phyloP scores from a whole-genome alignment of 129 eudicot genomes.

The Lactuca sativa region DNA sequence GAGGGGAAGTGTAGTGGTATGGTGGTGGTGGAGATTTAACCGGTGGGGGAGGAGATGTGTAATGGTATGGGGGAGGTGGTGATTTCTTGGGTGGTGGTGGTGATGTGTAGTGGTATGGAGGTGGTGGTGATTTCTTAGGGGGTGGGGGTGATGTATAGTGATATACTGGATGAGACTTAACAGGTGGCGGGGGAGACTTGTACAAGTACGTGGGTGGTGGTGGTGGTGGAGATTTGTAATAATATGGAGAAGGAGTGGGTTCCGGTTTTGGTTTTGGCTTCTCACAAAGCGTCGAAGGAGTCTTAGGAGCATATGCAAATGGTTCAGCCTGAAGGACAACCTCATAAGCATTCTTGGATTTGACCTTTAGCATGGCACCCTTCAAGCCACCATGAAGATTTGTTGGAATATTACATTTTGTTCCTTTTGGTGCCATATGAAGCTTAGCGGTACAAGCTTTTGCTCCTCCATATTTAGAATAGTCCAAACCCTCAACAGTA shows the following conservation, averaged over 20 bases:
- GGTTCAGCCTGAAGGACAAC: constrained; percentile 61
- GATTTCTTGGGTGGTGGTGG: constrained; percentile 8
- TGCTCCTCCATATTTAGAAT: constrained; percentile 62
- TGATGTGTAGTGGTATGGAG: constrained; percentile 23
- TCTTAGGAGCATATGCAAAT: constrained; percentile 59
- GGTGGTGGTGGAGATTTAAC: constrained; percentile 30
- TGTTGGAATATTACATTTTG: constrained; percentile 54
- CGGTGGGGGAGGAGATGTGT: constrained; percentile 20
- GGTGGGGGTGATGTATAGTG: constrained; percentile 24
- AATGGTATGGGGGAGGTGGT: constrained; percentile 19
- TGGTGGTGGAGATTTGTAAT: constrained; percentile 29
- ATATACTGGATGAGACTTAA: neutral
- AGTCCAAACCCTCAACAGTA: constrained; percentile 52
- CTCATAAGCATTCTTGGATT: constrained; percentile 44
- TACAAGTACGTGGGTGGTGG: constrained; percentile 4
- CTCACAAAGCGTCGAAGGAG: constrained; percentile 40
- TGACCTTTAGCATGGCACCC: constrained; percentile 58
- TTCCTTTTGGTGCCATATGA: constrained; percentile 49
- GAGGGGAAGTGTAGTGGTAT: constrained; percentile 32
- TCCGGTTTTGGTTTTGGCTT: constrained; percentile 40
- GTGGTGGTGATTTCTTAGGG: neutral
- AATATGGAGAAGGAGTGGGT: constrained; percentile 38
- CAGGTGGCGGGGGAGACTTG: neutral
- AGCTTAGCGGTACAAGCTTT: constrained; percentile 66
- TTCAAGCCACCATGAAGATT: constrained; percentile 52